Percentiles rank a stretch among this genome's conserved stretches.
phyloP scores from a whole-genome alignment of 768 basidiomycete genomes.

The Psilocybe subaeruginosa region DNA sequence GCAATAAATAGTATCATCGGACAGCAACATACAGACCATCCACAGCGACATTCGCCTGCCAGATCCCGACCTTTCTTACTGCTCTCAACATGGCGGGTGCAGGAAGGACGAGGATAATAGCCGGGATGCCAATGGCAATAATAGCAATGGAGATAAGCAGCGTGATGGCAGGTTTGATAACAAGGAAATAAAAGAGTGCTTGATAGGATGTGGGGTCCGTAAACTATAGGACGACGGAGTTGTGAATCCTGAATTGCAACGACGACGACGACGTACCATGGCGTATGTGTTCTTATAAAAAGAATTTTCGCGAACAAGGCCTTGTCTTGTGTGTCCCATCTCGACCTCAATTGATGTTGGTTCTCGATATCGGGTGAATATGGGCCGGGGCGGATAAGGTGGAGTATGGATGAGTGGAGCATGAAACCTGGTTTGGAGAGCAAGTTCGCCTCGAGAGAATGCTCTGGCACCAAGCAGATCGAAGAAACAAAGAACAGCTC shows the following conservation, averaged over 20 bases:
- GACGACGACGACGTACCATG: constrained; percentile 58
- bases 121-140: constrained; percentile 57
- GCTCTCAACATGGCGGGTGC: constrained; percentile 70
- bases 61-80: constrained; percentile 67
- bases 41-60: constrained; percentile 84
- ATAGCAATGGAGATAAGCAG: constrained; percentile 61
- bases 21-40: constrained; percentile 63
- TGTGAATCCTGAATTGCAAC: constrained; percentile 4
- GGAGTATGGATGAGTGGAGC: constrained; percentile 57
- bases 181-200: constrained; percentile 86
- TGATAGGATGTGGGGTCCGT: constrained; percentile 83
- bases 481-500: constrained; percentile 77
- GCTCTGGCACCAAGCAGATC: constrained; percentile 73
- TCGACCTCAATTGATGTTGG: constrained; percentile 54
- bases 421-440: constrained; percentile 73
- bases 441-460: constrained; percentile 75
- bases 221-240: constrained; percentile 48
- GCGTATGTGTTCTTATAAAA: constrained; percentile 84
- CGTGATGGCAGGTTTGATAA: constrained; percentile 84
- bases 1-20: neutral
- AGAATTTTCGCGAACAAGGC: constrained; percentile 58
- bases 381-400: constrained; percentile 70
- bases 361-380: constrained; percentile 68
- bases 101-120: constrained; percentile 62
- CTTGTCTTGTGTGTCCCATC: constrained; percentile 33